A percentile compares a stretch with the other conserved stretches of the same genome.
Conservation (phyloP, 2,329 filamentous ascomycete genomes). For the Dryadomyces quercivorus region DNA sequence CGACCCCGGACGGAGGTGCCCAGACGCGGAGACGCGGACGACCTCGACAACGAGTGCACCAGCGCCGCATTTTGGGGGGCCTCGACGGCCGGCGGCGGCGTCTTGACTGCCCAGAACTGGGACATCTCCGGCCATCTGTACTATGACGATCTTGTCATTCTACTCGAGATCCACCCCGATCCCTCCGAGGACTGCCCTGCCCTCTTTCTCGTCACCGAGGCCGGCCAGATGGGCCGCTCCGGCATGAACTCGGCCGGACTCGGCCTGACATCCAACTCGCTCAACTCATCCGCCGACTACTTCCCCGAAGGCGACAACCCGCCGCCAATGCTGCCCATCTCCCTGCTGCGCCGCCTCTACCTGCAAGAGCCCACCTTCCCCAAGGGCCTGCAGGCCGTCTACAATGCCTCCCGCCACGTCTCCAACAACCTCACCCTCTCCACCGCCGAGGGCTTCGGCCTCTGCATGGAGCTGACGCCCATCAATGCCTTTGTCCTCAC, state of each 20-base stretch:
- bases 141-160: constrained; percentile 14
- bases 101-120: constrained; percentile 11
- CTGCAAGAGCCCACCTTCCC: constrained; percentile 13
- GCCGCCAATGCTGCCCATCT: constrained; percentile 13
- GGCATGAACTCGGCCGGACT: constrained; percentile 19
- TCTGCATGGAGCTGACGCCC: constrained; percentile 17
- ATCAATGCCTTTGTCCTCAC: constrained; percentile 11
- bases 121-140: constrained; percentile 12
- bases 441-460: constrained; percentile 11
- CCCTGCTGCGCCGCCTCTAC: constrained; percentile 14
- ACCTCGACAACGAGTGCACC: constrained; percentile 8
- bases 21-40: background rate
- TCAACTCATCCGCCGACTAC: constrained; percentile 15
- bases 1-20: constrained; percentile 1
- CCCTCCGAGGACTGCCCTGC: constrained; percentile 10
- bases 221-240: constrained; percentile 16
- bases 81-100: constrained; percentile 3
- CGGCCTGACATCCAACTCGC: constrained; percentile 16
- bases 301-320: constrained; percentile 8
- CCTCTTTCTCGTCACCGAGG: constrained; percentile 18
- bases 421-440: constrained; percentile 16
- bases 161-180: constrained; percentile 16
- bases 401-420: constrained; percentile 14
- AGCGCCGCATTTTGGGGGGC: constrained; percentile 8
- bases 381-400: constrained; percentile 8